phyloP scores from a whole-genome alignment of 2,329 filamentous ascomycete genomes.

The Verticillium tricorpus region DNA sequence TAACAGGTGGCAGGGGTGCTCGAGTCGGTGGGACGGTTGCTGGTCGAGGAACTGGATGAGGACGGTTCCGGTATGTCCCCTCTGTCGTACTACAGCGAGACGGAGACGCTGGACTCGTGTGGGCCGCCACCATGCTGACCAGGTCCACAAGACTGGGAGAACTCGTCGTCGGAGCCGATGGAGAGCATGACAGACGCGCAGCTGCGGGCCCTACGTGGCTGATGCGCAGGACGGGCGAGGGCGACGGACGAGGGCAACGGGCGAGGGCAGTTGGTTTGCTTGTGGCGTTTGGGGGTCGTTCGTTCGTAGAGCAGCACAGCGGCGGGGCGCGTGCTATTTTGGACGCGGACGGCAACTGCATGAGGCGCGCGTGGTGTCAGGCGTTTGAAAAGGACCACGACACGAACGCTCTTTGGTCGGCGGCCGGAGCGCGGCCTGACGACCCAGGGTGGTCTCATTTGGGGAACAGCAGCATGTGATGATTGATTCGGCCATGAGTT shows the following conservation, averaged over 20 bases:
- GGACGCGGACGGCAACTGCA: not conserved
- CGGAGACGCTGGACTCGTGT: conserved; percentile 27
- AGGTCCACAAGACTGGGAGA: conserved; percentile 46
- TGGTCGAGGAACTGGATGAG: conserved; percentile 52
- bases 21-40: not conserved
- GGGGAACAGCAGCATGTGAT: not conserved
- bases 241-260: no score
- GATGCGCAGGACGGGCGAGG: not conserved
- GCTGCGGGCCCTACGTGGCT: conserved; percentile 29
- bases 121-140: conserved; percentile 24
- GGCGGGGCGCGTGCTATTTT: not conserved
- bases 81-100: conserved; percentile 24
- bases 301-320: not conserved
- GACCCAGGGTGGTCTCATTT: not conserved
- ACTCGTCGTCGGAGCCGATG: conserved; percentile 51
- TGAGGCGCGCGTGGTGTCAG: not conserved
- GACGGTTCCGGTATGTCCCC: conserved; percentile 52
- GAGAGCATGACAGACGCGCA: conserved; percentile 44
- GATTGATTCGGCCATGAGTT: not conserved
- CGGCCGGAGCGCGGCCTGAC: not conserved
- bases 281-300: not conserved
- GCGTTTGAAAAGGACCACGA: not conserved
- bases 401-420: not conserved
- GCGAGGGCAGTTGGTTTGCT: not conserved
- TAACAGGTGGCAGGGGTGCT: not conserved